A percentile compares a stretch with the other conserved stretches of the same genome.
Conservation (phyloP, 495 filamentous ascomycete genomes). For the Friedmanniomyces endolithicus region DNA sequence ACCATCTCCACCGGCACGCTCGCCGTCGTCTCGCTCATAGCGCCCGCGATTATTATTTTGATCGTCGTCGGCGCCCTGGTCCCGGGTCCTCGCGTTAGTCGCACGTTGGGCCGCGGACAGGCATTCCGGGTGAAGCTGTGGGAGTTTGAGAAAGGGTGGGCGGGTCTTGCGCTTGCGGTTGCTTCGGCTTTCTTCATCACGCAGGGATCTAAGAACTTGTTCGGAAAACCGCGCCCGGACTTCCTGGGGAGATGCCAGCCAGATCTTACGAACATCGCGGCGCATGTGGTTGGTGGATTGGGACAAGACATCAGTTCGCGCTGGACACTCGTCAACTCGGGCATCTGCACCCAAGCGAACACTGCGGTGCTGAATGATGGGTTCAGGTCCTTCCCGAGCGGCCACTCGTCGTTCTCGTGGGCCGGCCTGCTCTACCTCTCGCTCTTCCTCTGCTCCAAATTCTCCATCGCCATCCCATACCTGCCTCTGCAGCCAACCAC, state of each 20-base stretch:
- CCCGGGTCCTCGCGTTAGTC: slow-evolving; percentile 32
- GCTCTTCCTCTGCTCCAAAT: slow-evolving; percentile 50
- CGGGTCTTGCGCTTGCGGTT: slow-evolving; percentile 47
- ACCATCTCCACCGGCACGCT: slow-evolving; percentile 44
- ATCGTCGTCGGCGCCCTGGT: slow-evolving; percentile 38
- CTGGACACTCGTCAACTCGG: slow-evolving; percentile 39
- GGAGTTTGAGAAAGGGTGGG: slow-evolving; percentile 43
- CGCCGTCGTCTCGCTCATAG: slow-evolving; percentile 38
- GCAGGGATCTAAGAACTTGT: slow-evolving; percentile 48
- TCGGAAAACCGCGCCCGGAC: slow-evolving; percentile 55
- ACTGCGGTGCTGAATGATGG: slow-evolving; percentile 40
- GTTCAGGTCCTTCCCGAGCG: slow-evolving; percentile 56
- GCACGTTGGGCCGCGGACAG: slow-evolving; percentile 25
- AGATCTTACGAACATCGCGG: slow-evolving; percentile 34
- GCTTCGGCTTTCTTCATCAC: slow-evolving; percentile 48
- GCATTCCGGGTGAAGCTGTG: slow-evolving; percentile 42
- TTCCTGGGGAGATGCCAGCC: slow-evolving; percentile 49
- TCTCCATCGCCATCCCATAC: slow-evolving; percentile 34
- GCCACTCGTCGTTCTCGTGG: slow-evolving; percentile 54
- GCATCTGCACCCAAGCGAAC: slow-evolving; percentile 41
- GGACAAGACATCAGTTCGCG: slow-evolving; percentile 34
- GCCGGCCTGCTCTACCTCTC: slow-evolving; percentile 51
- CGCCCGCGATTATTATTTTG: slow-evolving; percentile 42
- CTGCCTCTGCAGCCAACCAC: slow-evolving; percentile 13
- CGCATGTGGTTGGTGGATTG: slow-evolving; percentile 39